Evolutionary conservation across 208 protist species (phyloP), one percentile per base, ranked within the genome.

Genomic region (Trichomonas tenax): DNA sequence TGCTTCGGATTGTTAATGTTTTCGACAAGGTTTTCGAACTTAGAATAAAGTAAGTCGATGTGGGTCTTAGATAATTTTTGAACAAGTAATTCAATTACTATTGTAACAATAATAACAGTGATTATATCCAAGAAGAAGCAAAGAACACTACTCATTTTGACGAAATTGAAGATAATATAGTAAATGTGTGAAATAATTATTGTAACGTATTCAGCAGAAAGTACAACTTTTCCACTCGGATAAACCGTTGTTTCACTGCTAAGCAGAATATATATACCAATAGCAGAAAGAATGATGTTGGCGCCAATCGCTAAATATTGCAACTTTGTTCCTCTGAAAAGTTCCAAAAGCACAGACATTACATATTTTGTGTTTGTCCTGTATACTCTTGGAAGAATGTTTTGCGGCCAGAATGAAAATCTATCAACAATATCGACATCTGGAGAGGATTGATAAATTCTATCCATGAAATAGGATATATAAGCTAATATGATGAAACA

Each of bases 321-420:
- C 40, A 40, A 15, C 40, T 31, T 45, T 17, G 34, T 46, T 0
- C 38, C 40, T 46, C 82, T 34, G 17, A 89, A n/a, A 11, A 89
- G 14, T 26, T 89, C 82, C 9, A 89, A 31, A 31, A 89, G 9
- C 0, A 89, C 15, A 17, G 82, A 40, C 40, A 89, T 44, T 8
- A 89, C 9, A 46, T 46, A 89, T 26, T 40, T 40, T 31, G 38
- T 10, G 9, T 44, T 89, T 46, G 40, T 46, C 38, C 82, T 89
- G 46, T 89, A 89, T 0, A 46, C 38, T 26, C 34, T 34, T 89
- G 82, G 17, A 46, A 89, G 38, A 89, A 46, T 44, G 40, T 89
- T 89, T 46, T 89, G 82, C 21, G 82, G 82, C 82, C 82, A 89
- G 38, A 89, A 89, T 10, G 38, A 89, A 89, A 89, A 89, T 46